phyloP scores from a whole-genome alignment of 352 stramenopile genomes.

The Phytophthora fragariae region DNA sequence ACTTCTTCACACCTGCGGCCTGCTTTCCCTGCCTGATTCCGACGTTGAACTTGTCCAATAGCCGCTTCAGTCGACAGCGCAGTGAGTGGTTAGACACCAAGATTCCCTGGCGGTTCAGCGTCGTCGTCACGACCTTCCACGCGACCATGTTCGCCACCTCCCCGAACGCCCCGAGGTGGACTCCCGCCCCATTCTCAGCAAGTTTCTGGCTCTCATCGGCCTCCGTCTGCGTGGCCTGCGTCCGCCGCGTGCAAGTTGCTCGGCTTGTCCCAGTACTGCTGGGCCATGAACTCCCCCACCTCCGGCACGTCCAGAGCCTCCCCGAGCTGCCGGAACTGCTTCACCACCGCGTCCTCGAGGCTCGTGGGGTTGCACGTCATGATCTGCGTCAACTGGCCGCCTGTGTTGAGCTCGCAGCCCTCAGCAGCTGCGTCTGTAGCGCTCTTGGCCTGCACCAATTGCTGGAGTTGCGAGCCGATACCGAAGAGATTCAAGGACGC shows the following conservation, averaged over 20 bases:
- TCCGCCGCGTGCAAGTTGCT: conserved; percentile 6
- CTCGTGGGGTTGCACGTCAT: conserved; percentile 59
- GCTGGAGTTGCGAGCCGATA: not conserved
- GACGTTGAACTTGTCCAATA: conserved; percentile 17
- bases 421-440: not conserved
- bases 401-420: conserved; percentile 6
- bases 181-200: not conserved
- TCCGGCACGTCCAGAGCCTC: conserved; percentile 52
- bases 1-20: conserved; percentile 3
- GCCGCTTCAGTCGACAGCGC: conserved; percentile 22
- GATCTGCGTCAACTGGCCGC: conserved; percentile 38
- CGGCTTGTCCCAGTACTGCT: conserved; percentile 29
- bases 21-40: conserved; percentile 9
- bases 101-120: conserved; percentile 18
- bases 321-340: conserved; percentile 63
- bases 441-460: not conserved
- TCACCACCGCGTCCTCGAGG: conserved; percentile 51
- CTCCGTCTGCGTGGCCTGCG: conserved; percentile 42
- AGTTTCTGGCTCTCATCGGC: too few species aligned
- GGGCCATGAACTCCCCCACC: conserved; percentile 47
- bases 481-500: too few species aligned
- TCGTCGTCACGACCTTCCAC: conserved; percentile 23
- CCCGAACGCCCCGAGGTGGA: conserved; percentile 55
- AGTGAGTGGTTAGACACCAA: conserved; percentile 15
- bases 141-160: conserved; percentile 50